Evolutionary conservation across 768 basidiomycete genomes (phyloP).

Genomic region (Leccinum truebloodii): DNA sequence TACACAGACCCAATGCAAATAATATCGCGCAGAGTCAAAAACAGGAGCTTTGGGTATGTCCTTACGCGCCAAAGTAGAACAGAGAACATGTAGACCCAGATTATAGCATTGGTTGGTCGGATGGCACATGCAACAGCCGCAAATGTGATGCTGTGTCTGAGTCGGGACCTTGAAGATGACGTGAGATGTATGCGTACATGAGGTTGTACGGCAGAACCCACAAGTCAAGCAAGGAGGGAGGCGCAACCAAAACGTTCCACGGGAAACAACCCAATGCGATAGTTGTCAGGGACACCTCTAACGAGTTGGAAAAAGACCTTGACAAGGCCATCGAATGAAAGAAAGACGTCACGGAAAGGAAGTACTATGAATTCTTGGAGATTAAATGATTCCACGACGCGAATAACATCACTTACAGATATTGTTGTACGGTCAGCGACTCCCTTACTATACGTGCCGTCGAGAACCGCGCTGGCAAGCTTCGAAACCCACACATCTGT

Average conservation of each 20-base stretch:
- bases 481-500: conserved; percentile 77
- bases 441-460: conserved; percentile 45
- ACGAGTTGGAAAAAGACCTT: conserved; percentile 88
- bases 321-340: conserved; percentile 86
- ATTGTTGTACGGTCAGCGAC: conserved; percentile 38
- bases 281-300: conserved; percentile 85
- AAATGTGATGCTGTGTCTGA: conserved; percentile 46
- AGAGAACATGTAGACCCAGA: conserved; percentile 76
- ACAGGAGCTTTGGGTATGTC: conserved; percentile 31
- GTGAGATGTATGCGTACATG: conserved; percentile 26
- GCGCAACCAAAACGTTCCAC: conserved; percentile 51
- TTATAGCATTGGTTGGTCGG: conserved; percentile 84
- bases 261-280: conserved; percentile 79
- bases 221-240: conserved; percentile 20
- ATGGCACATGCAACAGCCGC: conserved; percentile 80
- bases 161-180: conserved; percentile 34
- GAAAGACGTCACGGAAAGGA: conserved; percentile 82
- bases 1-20: conserved; percentile 46
- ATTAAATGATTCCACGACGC: not conserved
- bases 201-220: conserved; percentile 6
- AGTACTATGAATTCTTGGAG: conserved; percentile 46
- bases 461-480: conserved; percentile 58
- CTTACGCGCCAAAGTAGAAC: conserved; percentile 58
- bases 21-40: conserved; percentile 41
- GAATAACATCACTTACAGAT: conserved; percentile 53